Evolutionary conservation across 2,329 filamentous ascomycete genomes (phyloP).

Genomic region (Lachnellula cervina): DNA sequence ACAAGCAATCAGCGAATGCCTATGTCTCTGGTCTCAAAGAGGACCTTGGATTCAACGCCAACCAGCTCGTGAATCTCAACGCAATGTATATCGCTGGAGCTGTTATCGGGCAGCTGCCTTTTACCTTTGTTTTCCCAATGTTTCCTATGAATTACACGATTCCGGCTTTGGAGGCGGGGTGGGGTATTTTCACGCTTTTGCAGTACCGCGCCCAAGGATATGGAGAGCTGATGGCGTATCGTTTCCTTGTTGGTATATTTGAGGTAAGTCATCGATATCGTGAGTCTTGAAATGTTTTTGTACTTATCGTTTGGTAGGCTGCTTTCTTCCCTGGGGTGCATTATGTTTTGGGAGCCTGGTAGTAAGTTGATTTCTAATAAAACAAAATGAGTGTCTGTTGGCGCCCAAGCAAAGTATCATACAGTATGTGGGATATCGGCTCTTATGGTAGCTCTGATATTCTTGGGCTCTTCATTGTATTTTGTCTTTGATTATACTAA

Average conservation of each 20-base stretch:
- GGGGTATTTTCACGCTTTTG: conserved; percentile 26
- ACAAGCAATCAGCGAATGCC: conserved; percentile 27
- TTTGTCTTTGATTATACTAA: too few relatives aligned
- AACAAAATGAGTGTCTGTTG: too few relatives aligned
- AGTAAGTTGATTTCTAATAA: conserved; percentile 3
- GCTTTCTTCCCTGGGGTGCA: conserved; percentile 35
- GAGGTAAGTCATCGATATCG: conserved; percentile 32
- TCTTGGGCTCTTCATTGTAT: too few relatives aligned
- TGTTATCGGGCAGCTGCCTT: conserved; percentile 25
- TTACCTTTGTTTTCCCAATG: conserved; percentile 26
- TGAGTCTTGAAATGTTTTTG: neutral
- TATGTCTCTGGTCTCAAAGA: conserved; percentile 33
- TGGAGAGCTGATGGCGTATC: conserved; percentile 47
- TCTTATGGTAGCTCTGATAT: neutral
- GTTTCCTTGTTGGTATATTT: conserved; percentile 51
- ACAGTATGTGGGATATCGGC: too few relatives aligned
- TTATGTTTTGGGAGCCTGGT: conserved; percentile 35
- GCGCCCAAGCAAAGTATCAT: too few relatives aligned
- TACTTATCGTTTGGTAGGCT: conserved; percentile 16
- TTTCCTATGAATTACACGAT: conserved; percentile 27
- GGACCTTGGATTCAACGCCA: conserved; percentile 44
- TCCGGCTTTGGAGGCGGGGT: conserved; percentile 24
- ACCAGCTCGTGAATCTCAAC: conserved; percentile 40
- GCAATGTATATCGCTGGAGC: conserved; percentile 24
- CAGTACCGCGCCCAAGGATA: conserved; percentile 37